A percentile compares a stretch with the other conserved stretches of the same genome.
These are phyloP conservation scores for Verticillium isaacii DNA, from an alignment of 2,329 filamentous ascomycete species.

Conservation along the genomic window DNA sequence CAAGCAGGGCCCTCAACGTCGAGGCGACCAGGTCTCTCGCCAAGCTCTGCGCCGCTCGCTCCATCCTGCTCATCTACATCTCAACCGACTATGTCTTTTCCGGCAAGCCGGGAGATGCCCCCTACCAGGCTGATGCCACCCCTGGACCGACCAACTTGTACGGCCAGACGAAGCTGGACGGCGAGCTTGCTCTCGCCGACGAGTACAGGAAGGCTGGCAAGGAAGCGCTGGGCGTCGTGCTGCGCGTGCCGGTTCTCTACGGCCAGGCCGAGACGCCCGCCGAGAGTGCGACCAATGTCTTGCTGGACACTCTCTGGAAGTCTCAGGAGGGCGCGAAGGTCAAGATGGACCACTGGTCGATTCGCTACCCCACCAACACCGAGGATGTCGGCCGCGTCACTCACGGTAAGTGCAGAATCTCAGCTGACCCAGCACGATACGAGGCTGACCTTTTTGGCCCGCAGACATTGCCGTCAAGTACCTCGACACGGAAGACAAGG, in stretches of 20 bases:
- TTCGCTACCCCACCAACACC: conserved; percentile 84
- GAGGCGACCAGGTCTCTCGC: conserved; percentile 65
- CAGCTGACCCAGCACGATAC: not conserved
- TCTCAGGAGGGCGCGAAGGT: conserved; percentile 60
- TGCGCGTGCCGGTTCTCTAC: conserved; percentile 82
- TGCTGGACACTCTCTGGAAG: conserved; percentile 74
- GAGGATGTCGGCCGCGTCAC: conserved; percentile 80
- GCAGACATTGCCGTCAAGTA: conserved; percentile 69
- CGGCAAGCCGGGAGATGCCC: conserved; percentile 72
- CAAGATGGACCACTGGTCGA: conserved; percentile 81
- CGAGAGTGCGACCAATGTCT: conserved; percentile 78
- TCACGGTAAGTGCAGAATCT: conserved; percentile 42
- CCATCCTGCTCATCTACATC: conserved; percentile 67
- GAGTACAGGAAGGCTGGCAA: conserved; percentile 45
- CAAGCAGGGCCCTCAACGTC: conserved; percentile 70
- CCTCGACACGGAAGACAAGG: conserved; percentile 40
- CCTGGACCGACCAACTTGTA: conserved; percentile 75
- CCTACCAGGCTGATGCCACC: conserved; percentile 62
- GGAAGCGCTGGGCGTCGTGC: conserved; percentile 57
- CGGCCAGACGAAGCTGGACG: conserved; percentile 57
- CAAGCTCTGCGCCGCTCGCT: conserved; percentile 55
- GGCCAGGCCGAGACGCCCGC: conserved; percentile 64
- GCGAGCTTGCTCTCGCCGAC: conserved; percentile 61
- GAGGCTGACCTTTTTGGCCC: conserved; percentile 10
- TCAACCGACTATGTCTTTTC: conserved; percentile 81